A percentile compares a stretch with the other conserved stretches of the same genome.
These are phyloP conservation scores for Backusella australiensis DNA, from an alignment of 192 early-diverging fungal species.

Conservation along the genomic window DNA sequence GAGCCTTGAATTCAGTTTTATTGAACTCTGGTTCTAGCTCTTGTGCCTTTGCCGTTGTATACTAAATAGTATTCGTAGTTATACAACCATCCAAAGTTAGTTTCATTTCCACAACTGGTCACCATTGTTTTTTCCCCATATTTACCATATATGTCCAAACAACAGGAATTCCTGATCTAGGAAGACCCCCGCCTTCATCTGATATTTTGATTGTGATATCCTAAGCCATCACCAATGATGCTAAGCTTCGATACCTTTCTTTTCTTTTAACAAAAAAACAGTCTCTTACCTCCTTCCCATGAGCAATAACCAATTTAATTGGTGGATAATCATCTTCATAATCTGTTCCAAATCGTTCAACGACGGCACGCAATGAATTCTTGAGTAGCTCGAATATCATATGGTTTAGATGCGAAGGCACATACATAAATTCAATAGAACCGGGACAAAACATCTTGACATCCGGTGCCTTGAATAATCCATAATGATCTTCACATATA, in stretches of 20 bases:
- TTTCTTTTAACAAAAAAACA: neutral
- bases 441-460: conserved; percentile 70
- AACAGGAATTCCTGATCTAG: conserved; percentile 80
- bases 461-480: conserved; percentile 75
- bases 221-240: conserved; percentile 30
- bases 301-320: conserved; percentile 87
- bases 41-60: conserved; percentile 73
- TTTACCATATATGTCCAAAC: conserved; percentile 92
- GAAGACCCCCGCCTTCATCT: conserved; percentile 94
- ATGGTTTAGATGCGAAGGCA: conserved; percentile 92
- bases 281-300: conserved; percentile 62
- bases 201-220: conserved; percentile 96
- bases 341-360: conserved; percentile 86
- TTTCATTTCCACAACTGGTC: neutral
- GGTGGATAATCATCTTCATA: conserved; percentile 81
- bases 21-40: conserved; percentile 68
- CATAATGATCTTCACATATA: conserved; percentile 90
- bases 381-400: conserved; percentile 98
- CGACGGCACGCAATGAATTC: conserved; percentile 92
- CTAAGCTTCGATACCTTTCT: no score
- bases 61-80: conserved; percentile 26
- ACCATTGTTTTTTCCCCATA: neutral
- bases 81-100: neutral
- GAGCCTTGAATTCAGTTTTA: conserved; percentile 76
- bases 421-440: conserved; percentile 92